Percentiles rank a stretch among this genome's conserved stretches.
Evolutionary conservation across 2,329 filamentous ascomycete genomes (phyloP).

Genomic region (Calonectria pseudoreteaudii): DNA sequence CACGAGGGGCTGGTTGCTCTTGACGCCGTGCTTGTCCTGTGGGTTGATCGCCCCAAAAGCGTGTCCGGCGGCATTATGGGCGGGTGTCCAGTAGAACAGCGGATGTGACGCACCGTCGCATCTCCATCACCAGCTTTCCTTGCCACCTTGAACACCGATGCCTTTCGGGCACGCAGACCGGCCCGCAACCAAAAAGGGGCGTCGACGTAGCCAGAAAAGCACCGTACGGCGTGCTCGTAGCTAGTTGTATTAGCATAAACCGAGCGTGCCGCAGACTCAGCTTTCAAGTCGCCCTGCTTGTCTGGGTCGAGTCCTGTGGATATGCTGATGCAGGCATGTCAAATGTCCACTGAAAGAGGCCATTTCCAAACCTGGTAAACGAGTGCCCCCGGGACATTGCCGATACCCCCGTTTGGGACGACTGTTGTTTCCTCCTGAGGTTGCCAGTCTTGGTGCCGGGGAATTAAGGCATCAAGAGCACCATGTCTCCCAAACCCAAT

Average conservation of each 20-base stretch:
- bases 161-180: conserved; percentile 11
- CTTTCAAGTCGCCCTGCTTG: not conserved
- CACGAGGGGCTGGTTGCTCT: conserved; percentile 8
- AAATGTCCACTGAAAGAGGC: conserved; percentile 1
- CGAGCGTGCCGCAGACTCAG: not conserved
- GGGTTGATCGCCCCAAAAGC: conserved; percentile 19
- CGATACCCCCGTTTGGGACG: not conserved
- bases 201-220: conserved; percentile 8
- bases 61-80: conserved; percentile 4
- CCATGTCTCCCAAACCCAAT: not conserved
- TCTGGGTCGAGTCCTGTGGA: conserved; percentile 1
- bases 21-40: conserved; percentile 18
- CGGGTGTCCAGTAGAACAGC: conserved; percentile 16
- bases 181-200: not conserved
- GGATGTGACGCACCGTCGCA: conserved; percentile 31
- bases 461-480: not conserved
- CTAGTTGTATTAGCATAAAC: not conserved
- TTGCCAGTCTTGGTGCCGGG: conserved; percentile 3
- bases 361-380: conserved; percentile 5
- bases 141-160: conserved; percentile 24
- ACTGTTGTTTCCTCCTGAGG: not conserved
- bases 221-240: not conserved
- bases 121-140: conserved; percentile 24
- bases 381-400: not conserved
- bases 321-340: conserved; percentile 15